These are phyloP conservation scores for Phytophthora syringae DNA, from an alignment of 352 stramenopile species.

Conservation along the genomic window DNA sequence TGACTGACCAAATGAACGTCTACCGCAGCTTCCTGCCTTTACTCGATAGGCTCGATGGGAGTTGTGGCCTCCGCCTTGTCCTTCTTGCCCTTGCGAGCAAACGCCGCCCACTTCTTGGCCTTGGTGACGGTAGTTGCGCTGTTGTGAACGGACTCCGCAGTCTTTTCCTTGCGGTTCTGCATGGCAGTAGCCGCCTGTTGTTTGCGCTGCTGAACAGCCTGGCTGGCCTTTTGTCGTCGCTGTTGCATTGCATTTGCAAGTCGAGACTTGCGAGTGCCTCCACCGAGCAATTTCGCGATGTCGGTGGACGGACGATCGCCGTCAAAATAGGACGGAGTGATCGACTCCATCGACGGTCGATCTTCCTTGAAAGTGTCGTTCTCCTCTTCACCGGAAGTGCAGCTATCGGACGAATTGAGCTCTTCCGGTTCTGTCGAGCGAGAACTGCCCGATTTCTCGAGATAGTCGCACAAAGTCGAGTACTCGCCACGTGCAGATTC, in stretches of 20 bases:
- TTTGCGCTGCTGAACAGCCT: constrained; percentile 40
- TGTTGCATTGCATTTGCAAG: constrained; percentile 41
- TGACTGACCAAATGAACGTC: constrained; percentile 17
- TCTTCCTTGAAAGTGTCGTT: constrained; percentile 37
- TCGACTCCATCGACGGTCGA: constrained; percentile 35
- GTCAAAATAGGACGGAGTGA: constrained; percentile 43
- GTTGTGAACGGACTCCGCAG: constrained; percentile 20
- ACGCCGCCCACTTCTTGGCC: constrained; percentile 40
- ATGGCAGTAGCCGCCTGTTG: constrained; percentile 31
- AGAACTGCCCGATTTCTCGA: constrained; percentile 58
- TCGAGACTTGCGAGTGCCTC: constrained; percentile 33
- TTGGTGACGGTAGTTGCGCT: constrained; percentile 33
- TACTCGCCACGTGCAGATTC: constrained; percentile 51
- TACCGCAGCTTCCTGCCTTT: constrained; percentile 26
- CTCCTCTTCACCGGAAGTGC: constrained; percentile 42
- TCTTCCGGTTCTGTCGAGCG: constrained; percentile 56
- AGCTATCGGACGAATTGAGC: constrained; percentile 45
- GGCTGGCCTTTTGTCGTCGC: constrained; percentile 39
- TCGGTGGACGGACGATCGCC: constrained; percentile 53
- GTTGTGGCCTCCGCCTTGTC: constrained; percentile 21
- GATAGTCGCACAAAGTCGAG: constrained; percentile 48
- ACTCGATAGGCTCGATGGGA: constrained; percentile 35
- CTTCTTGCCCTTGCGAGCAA: constrained; percentile 30
- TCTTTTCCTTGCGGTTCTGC: constrained; percentile 31
- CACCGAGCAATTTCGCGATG: constrained; percentile 46